These are phyloP conservation scores for Diplocarpon mali DNA, from an alignment of 2,329 filamentous ascomycete species.

Conservation along the genomic window DNA sequence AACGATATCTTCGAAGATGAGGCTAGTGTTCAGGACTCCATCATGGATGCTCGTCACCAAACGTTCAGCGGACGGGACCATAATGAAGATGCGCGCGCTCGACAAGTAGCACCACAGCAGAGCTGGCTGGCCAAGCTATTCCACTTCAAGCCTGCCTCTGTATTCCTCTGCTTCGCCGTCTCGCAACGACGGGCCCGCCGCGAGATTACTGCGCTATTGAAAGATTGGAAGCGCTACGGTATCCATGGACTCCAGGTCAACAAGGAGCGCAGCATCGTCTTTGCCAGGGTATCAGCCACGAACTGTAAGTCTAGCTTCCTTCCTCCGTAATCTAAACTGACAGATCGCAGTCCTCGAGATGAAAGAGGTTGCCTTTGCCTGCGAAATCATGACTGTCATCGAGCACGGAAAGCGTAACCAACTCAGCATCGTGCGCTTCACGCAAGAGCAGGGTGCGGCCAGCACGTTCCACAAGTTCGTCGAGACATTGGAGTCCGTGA, in stretches of 20 bases:
- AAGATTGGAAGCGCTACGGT: conserved; percentile 50
- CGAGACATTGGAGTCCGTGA: conserved; percentile 60
- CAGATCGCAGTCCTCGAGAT: conserved; percentile 55
- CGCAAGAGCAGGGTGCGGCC: conserved; percentile 82
- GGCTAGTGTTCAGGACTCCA: conserved; percentile 18
- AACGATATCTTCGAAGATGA: conserved; percentile 22
- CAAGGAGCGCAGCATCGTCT: conserved; percentile 68
- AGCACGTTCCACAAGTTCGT: conserved; percentile 80
- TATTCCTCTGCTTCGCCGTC: conserved; percentile 64
- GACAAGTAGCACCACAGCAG: conserved; percentile 54
- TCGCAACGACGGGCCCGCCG: conserved; percentile 63
- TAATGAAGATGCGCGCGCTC: conserved; percentile 25
- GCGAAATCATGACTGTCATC: conserved; percentile 79
- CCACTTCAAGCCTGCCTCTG: conserved; percentile 72
- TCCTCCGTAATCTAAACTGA: conserved; percentile 11
- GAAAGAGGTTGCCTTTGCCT: conserved; percentile 79
- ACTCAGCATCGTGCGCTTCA: conserved; percentile 74
- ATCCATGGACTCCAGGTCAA: conserved; percentile 70
- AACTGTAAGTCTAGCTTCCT: conserved; percentile 56
- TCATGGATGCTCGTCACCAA: conserved; percentile 13
- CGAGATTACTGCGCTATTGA: conserved; percentile 64
- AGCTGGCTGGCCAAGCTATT: conserved; percentile 88
- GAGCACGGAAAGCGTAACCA: conserved; percentile 70
- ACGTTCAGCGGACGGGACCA: conserved; percentile 28
- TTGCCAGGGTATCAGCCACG: conserved; percentile 60